phyloP scores from a whole-genome alignment of 257 asterid genomes.

The Gardenia jasminoides region DNA sequence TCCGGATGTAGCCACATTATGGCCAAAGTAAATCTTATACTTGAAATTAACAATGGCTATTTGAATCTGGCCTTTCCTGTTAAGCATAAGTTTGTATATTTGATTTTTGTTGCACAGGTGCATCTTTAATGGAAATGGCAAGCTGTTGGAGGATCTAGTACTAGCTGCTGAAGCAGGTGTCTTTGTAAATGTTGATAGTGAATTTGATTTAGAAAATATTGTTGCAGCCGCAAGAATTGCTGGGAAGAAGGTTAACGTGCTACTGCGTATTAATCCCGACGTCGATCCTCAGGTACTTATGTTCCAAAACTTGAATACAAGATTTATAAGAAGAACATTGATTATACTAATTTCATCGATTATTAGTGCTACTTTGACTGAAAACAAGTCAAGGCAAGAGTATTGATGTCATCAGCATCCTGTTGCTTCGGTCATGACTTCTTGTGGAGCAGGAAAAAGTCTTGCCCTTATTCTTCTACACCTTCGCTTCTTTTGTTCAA shows the following conservation, averaged over 20 bases:
- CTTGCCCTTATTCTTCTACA: not conserved
- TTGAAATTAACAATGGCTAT: not conserved
- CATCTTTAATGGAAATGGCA: conserved; percentile 95
- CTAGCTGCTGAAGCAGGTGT: conserved; percentile 91
- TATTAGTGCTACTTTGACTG: not conserved
- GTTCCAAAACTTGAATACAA: not conserved
- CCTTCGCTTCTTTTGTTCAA: not conserved
- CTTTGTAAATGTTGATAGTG: conserved; percentile 88
- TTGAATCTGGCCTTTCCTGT: not conserved
- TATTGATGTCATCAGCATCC: not conserved
- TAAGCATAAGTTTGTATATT: not conserved
- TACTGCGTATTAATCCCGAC: conserved; percentile 88
- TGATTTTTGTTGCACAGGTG: conserved; percentile 48
- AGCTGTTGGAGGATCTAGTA: conserved; percentile 75
- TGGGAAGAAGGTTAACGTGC: conserved; percentile 80
- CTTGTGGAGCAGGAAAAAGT: not conserved
- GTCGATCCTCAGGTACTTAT: conserved; percentile 93
- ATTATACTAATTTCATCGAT: not conserved
- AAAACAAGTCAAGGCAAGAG: not conserved
- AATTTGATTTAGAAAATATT: conserved; percentile 90
- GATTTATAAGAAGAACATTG: not conserved
- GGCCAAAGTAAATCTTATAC: not conserved
- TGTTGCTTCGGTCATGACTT: not conserved
- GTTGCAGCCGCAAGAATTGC: conserved; percentile 75
- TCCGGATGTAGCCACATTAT: not conserved